phyloP scores from a whole-genome alignment of 768 basidiomycete genomes.

The Hygrocybe punicea region DNA sequence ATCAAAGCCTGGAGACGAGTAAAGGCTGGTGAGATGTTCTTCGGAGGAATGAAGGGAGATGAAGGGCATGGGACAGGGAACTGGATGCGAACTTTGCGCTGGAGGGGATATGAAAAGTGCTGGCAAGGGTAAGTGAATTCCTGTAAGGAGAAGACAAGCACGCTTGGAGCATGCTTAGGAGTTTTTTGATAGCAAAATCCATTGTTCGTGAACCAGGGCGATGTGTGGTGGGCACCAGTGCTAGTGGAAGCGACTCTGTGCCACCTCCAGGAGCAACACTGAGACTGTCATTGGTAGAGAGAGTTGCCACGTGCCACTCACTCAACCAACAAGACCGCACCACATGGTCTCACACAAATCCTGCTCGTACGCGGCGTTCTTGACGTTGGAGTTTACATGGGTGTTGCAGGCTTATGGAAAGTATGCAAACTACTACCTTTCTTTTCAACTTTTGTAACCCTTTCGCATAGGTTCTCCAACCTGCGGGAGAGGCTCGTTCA shows the following conservation, averaged over 20 bases:
- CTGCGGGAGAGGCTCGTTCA: constrained; percentile 68
- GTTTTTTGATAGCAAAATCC: constrained; percentile 31
- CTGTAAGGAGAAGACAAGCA: background rate
- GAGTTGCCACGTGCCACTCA: constrained; percentile 20
- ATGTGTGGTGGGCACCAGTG: constrained; percentile 27
- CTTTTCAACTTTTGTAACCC: background rate
- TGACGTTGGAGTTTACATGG: constrained; percentile 40
- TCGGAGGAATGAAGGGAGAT: background rate
- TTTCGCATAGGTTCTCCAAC: constrained; percentile 53
- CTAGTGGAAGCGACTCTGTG: constrained; percentile 61
- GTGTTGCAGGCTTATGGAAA: constrained; percentile 48
- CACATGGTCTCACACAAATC: constrained; percentile 7
- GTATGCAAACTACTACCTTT: background rate
- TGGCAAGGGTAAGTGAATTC: background rate
- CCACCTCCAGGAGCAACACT: constrained; percentile 69
- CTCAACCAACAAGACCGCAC: no score
- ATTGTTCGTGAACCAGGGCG: constrained; percentile 51
- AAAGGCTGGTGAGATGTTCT: constrained; percentile 35
- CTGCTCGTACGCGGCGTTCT: constrained; percentile 15
- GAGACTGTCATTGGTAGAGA: constrained; percentile 61
- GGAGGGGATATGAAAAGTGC: background rate
- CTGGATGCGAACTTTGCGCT: background rate
- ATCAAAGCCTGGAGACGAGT: constrained; percentile 90
- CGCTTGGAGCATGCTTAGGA: constrained; percentile 6
- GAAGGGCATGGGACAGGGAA: background rate